Conservation (phyloP, 805 yeast genomes). For the Yarrowia keelungensis region DNA sequence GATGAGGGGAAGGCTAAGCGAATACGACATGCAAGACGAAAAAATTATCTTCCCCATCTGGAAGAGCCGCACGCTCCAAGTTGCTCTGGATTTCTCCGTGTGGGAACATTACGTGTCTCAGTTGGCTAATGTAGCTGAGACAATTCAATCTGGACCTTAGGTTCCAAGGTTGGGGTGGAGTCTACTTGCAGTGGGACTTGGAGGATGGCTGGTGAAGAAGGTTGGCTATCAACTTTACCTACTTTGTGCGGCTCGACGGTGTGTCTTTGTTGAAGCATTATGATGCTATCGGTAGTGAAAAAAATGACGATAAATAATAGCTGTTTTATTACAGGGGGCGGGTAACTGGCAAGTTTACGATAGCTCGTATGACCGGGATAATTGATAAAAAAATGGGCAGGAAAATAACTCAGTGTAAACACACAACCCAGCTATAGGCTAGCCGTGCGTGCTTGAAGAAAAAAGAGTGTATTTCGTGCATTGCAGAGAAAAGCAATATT, state of each 20-base stretch:
- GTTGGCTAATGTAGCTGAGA: not conserved
- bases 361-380: too few relatives aligned
- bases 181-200: not conserved
- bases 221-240: not conserved
- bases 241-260: too few relatives aligned
- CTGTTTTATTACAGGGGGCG: too few relatives aligned
- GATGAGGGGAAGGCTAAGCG: not conserved
- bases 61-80: not conserved
- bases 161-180: not conserved
- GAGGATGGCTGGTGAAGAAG: not conserved
- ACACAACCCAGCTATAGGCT: not conserved
- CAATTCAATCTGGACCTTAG: constrained; percentile 1
- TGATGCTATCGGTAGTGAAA: too few relatives aligned
- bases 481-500: not conserved
- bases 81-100: not conserved
- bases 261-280: too few relatives aligned
- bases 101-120: not conserved
- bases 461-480: not conserved
- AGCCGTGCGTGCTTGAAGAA: not conserved
- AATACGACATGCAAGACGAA: constrained; percentile 4
- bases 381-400: not conserved
- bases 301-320: too few relatives aligned
- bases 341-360: too few relatives aligned
- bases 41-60: too few relatives aligned
- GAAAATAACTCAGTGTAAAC: not conserved